Conservation (phyloP, 345 rosid species). For the Murraya paniculata region DNA sequence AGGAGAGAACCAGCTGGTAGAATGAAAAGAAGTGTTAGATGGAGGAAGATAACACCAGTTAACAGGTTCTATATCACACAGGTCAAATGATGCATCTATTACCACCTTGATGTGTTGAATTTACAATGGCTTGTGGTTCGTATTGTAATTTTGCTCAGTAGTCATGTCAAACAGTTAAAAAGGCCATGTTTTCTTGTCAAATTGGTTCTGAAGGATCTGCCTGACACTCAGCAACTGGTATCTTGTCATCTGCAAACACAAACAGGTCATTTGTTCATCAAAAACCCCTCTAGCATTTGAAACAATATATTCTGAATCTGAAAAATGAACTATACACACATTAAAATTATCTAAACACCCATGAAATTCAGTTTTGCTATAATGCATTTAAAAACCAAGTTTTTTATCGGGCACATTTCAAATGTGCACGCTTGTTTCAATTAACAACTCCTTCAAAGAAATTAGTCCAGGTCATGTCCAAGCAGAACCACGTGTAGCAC, state of each 20-base stretch:
- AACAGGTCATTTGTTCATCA: slow-evolving; percentile 7
- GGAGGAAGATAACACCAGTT: slow-evolving; percentile 26
- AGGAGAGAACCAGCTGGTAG: slow-evolving; percentile 4
- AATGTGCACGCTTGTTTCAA: not conserved
- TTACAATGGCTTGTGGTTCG: slow-evolving; percentile 28
- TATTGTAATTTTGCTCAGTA: not conserved
- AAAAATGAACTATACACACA: not conserved
- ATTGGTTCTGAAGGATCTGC: slow-evolving; percentile 18
- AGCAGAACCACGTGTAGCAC: not conserved
- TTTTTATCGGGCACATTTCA: not conserved
- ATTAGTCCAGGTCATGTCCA: not conserved
- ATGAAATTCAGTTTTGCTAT: not conserved
- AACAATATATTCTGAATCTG: not conserved
- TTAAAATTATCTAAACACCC: not conserved
- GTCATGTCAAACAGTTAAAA: slow-evolving; percentile 16
- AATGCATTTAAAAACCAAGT: not conserved
- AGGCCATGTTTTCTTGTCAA: slow-evolving; percentile 17
- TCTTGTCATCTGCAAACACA: slow-evolving; percentile 35
- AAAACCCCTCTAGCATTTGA: not conserved
- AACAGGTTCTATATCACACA: slow-evolving; percentile 25
- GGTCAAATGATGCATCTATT: slow-evolving; percentile 28
- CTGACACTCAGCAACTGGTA: slow-evolving; percentile 21
- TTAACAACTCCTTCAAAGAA: not conserved
- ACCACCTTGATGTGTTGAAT: slow-evolving; percentile 31
- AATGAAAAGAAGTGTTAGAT: not conserved